Evolutionary conservation across 176 grass and related monocot species (phyloP), one percentile per base, ranked within the genome.

Genomic region (Raddia guianensis): DNA sequence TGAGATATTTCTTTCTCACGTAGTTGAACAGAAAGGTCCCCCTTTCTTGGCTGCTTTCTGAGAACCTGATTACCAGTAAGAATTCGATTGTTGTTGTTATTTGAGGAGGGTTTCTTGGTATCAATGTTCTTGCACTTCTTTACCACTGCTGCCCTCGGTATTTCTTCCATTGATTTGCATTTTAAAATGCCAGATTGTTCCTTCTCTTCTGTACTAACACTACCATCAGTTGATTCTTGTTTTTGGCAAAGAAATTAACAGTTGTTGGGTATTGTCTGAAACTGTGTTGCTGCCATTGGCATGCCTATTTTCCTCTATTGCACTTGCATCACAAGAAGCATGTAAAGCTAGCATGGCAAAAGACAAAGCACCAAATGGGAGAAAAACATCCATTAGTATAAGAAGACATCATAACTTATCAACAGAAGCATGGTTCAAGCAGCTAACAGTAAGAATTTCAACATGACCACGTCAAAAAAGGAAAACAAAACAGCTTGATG

Each of bases 101-200:
- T 84, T 37, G 82, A 82, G 90, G 61, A 82, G 43, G 86, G 37
- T 82, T 93, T 99, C 86, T 84, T 93, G 76, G 83, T 62, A 62
- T 93, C 90, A 15, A 63, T 69, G 50, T 75, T 93, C 79, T 88
- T 98, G 81, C 66, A 91, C 82, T 86, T 90, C 72, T 89, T 98
- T 53, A 72, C 5, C 6, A 76, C 42, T 58, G 50, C 43, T 81
- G 79, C 69, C 81, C 67, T 83, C 7, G 74, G 75, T 72, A 80
- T 85, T 53, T 93, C 91, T 70, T 89, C 91, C 59, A 83, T 80
- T 13, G 76, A 72, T 88, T 93, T 99, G 85, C 84, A 93, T 90
- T 91, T 95, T 21, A 49, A 86, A 68, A 75, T 52, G 14, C 66
- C 44, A 84, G 68, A 43, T 63, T 83, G 76, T 72, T 88, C 88